These are phyloP conservation scores for Dactylellina haptotyla DNA, from an alignment of 2,329 filamentous ascomycete genomes.

Conservation along the genomic window DNA sequence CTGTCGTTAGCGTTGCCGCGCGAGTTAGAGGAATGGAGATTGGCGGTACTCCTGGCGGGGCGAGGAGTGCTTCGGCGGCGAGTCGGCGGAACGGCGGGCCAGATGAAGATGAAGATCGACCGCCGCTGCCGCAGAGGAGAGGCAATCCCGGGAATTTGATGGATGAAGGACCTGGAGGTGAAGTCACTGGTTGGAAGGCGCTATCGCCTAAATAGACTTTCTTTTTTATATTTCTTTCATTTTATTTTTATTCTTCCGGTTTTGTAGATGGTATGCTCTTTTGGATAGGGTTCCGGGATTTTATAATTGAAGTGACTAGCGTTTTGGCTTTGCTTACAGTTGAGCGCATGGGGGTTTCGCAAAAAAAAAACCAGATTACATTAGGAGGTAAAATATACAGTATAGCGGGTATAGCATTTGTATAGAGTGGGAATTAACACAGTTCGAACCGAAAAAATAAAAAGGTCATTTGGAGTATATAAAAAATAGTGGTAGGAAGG, in stretches of 20 bases:
- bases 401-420: conserved; percentile 8
- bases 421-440: conserved; percentile 32
- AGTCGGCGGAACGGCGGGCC: conserved; percentile 5
- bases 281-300: background rate
- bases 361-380: too few species aligned
- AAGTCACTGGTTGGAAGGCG: conserved; percentile 34
- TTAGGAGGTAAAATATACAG: background rate
- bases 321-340: too few species aligned
- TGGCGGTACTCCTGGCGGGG: background rate
- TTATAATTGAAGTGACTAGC: background rate
- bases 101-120: conserved; percentile 14
- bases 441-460: conserved; percentile 17
- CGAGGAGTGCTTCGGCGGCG: conserved; percentile 17
- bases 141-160: conserved; percentile 24
- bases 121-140: conserved; percentile 30
- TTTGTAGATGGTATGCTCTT: conserved; percentile 9
- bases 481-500: background rate
- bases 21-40: conserved; percentile 41
- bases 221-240: background rate
- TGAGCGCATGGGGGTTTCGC: too few species aligned
- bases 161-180: conserved; percentile 31
- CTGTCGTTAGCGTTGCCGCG: conserved; percentile 24
- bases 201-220: conserved; percentile 30
- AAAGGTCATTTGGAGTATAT: background rate
- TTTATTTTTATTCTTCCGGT: background rate